Percentiles rank a stretch among this genome's conserved stretches.
These are phyloP conservation scores for Sporothrix phasma DNA, from an alignment of 2,329 filamentous ascomycete genomes.

Conservation along the genomic window DNA sequence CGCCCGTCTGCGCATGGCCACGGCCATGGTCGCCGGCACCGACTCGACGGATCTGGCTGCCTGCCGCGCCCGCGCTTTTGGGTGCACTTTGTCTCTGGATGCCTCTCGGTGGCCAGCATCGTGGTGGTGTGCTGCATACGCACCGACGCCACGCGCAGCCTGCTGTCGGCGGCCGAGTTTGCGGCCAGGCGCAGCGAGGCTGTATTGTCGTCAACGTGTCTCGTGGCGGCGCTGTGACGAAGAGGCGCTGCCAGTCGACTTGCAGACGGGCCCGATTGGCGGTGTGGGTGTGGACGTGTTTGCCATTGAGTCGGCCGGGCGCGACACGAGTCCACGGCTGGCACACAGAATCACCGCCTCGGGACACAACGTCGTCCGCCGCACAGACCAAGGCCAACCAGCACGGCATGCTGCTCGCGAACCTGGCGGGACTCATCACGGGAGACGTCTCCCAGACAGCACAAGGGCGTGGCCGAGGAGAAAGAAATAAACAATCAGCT, in stretches of 20 bases:
- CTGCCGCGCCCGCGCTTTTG: slow-evolving; percentile 19
- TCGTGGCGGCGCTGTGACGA: slow-evolving; percentile 28
- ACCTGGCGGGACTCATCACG: slow-evolving; percentile 13
- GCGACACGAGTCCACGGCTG: slow-evolving; percentile 15
- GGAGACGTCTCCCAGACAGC: no score
- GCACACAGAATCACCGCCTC: neutral
- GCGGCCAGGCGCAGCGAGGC: slow-evolving; percentile 16
- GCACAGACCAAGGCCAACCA: slow-evolving; percentile 17
- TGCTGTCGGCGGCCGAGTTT: slow-evolving; percentile 20
- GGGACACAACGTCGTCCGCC: slow-evolving; percentile 15
- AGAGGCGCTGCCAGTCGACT: slow-evolving; percentile 25
- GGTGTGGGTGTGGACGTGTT: slow-evolving; percentile 28
- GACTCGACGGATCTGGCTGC: slow-evolving; percentile 20
- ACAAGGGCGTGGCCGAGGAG: no score
- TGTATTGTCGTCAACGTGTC: slow-evolving; percentile 27
- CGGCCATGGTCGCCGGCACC: slow-evolving; percentile 23
- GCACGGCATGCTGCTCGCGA: slow-evolving; percentile 14
- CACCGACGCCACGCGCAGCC: slow-evolving; percentile 19
- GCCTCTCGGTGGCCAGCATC: slow-evolving; percentile 23
- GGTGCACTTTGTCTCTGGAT: no score
- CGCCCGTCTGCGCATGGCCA: slow-evolving; percentile 24
- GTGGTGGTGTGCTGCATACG: slow-evolving; percentile 28
- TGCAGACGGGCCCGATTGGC: slow-evolving; percentile 24
- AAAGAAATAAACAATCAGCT: no score
- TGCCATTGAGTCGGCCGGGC: slow-evolving; percentile 25